phyloP scores from a whole-genome alignment of 768 basidiomycete genomes.

The Pleurotus djamor region DNA sequence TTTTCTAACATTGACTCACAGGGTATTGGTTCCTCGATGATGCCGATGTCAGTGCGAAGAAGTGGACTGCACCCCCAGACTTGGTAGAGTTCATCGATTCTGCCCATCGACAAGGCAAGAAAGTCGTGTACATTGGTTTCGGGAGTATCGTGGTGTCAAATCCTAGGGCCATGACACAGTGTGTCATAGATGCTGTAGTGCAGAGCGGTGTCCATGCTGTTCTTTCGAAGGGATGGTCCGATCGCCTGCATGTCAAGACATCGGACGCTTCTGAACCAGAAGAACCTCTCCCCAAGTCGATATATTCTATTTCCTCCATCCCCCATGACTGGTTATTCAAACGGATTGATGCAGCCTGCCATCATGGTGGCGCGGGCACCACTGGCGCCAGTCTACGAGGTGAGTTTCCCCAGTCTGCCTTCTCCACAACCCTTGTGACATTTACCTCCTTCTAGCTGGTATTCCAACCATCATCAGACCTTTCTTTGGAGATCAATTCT shows the following conservation, averaged over 20 bases:
- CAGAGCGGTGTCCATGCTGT: slow-evolving; percentile 90
- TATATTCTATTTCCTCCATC: slow-evolving; percentile 81
- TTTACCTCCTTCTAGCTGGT: slow-evolving; percentile 50
- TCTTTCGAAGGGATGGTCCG: slow-evolving; percentile 98
- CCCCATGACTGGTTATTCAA: slow-evolving; percentile 97
- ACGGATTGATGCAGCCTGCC: slow-evolving; percentile 93
- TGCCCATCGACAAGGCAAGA: slow-evolving; percentile 75
- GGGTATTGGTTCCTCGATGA: slow-evolving; percentile 98
- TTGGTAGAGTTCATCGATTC: slow-evolving; percentile 81
- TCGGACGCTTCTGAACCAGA: slow-evolving; percentile 59
- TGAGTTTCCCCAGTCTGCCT: slow-evolving; percentile 27
- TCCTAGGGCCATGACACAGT: slow-evolving; percentile 88
- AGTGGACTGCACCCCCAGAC: slow-evolving; percentile 85
- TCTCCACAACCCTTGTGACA: background rate
- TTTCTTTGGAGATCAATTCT: slow-evolving; percentile 98
- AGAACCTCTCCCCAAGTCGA: slow-evolving; percentile 72
- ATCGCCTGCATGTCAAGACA: slow-evolving; percentile 72
- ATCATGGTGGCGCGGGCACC: slow-evolving; percentile 97
- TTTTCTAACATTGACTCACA: slow-evolving; percentile 19
- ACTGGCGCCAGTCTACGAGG: slow-evolving; percentile 93
- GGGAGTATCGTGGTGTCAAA: slow-evolving; percentile 97
- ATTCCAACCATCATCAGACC: slow-evolving; percentile 96
- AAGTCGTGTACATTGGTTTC: slow-evolving; percentile 96
- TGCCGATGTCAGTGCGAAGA: slow-evolving; percentile 83
- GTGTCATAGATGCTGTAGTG: slow-evolving; percentile 84